Evolutionary conservation across 805 yeast genomes (phyloP).

Genomic region (Cyberlindnera mrakii): DNA sequence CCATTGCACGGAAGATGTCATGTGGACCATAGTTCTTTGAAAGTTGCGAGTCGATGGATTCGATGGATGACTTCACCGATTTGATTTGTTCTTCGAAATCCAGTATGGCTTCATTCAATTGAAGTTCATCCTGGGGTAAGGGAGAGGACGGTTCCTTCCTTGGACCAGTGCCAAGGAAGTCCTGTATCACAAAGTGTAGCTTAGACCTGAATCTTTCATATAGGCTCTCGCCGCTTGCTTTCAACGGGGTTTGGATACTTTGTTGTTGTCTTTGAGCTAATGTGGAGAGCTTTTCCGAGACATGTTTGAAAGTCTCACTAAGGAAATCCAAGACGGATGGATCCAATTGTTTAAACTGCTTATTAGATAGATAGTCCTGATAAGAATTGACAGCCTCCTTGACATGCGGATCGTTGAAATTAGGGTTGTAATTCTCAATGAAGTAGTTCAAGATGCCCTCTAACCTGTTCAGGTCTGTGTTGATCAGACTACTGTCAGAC

Average conservation of each 20-base stretch:
- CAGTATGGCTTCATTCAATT: slow-evolving; percentile 4
- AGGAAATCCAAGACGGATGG: not conserved
- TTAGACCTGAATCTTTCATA: slow-evolving; percentile 7
- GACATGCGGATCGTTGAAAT: slow-evolving; percentile 71
- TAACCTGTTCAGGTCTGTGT: slow-evolving; percentile 26
- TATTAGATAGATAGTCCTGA: slow-evolving; percentile 35
- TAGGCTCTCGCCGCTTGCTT: slow-evolving; percentile 1
- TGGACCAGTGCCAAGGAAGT: slow-evolving; percentile 17
- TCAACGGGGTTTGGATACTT: not conserved
- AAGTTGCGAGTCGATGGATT: slow-evolving; percentile 5
- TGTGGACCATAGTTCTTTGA: slow-evolving; percentile 47
- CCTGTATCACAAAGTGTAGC: slow-evolving; percentile 11
- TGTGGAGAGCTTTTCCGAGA: not conserved
- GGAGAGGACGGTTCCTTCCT: slow-evolving; percentile 1
- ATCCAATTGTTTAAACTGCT: not conserved
- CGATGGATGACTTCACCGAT: slow-evolving; percentile 1
- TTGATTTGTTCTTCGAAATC: slow-evolving; percentile 6
- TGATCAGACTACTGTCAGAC: slow-evolving; percentile 9
- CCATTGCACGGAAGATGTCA: slow-evolving; percentile 57
- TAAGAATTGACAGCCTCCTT: slow-evolving; percentile 50
- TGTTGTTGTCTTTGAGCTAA: not conserved
- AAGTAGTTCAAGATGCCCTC: slow-evolving; percentile 41
- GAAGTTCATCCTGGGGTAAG: slow-evolving; percentile 15
- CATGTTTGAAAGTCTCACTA: not conserved
- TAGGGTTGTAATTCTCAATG: slow-evolving; percentile 57